A percentile compares a stretch with the other conserved stretches of the same genome.
Conservation (phyloP, 2,329 filamentous ascomycete genomes). For the Xenosphaeropsis pyriputrescens region DNA sequence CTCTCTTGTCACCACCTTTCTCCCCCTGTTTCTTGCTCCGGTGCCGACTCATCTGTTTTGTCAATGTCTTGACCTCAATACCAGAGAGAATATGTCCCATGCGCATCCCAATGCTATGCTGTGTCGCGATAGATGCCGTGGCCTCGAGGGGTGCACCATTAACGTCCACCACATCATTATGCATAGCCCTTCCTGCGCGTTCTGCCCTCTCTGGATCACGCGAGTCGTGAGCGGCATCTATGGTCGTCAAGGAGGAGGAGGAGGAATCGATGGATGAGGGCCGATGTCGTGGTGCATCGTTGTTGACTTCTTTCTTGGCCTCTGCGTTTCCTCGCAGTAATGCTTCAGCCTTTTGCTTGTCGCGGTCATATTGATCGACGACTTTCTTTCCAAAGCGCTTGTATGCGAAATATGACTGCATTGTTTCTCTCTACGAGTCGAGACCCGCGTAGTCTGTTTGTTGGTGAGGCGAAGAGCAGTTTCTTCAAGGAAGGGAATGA, state of each 20-base stretch:
- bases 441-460: no score
- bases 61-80: slow-evolving; percentile 10
- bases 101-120: slow-evolving; percentile 8
- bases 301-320: neutral
- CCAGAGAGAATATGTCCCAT: slow-evolving; percentile 9
- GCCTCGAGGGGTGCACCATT: no score
- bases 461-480: no score
- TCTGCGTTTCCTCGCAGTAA: slow-evolving; percentile 9
- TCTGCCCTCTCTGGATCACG: slow-evolving; percentile 9
- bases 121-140: neutral
- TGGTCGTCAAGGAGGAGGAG: slow-evolving; percentile 2
- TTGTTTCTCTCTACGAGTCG: neutral
- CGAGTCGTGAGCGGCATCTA: slow-evolving; percentile 1
- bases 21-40: slow-evolving; percentile 1
- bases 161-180: no score
- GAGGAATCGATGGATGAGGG: slow-evolving; percentile 6
- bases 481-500: no score
- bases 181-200: neutral
- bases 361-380: slow-evolving; percentile 8
- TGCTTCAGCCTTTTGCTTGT: slow-evolving; percentile 7
- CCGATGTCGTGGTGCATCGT: slow-evolving; percentile 1
- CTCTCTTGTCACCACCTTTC: slow-evolving; percentile 2
- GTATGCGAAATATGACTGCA: slow-evolving; percentile 10
- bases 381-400: slow-evolving; percentile 7
- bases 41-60: slow-evolving; percentile 6